Base-by-base conservation (phyloP, 2,329 filamentous ascomycete genomes). In the Raffaelea ambrosiae region DNA sequence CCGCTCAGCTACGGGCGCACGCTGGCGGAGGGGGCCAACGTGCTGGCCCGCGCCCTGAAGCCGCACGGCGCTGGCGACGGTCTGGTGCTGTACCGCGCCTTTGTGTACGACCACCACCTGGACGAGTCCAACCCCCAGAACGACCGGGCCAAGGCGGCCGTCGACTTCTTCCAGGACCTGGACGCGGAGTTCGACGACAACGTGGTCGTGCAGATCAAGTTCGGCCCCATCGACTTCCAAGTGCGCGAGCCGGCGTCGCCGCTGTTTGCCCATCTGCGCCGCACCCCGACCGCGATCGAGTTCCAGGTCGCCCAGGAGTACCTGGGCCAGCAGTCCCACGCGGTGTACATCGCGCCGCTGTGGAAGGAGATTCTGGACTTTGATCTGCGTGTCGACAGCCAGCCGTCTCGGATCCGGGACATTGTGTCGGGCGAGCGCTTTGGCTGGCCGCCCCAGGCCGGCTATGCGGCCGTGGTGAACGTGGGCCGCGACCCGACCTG, bases 171-270 rank as follows among this genome's bases (percentile, higher is more conserved):
- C 60, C 67, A 76, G n/a, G 68, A 70, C 1, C 70, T 86, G 0
- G 83, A 87, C 56, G 75, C 71, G 4, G 61, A 80, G 50, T 87
- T 87, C 48, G 78, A 83, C 20, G 77, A 82, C 41, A 87, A 87
- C 42, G 82, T 86, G 0, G 71, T 87, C 0, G 71, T 87, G 3
- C 83, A 88, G 58, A 81, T 87, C 62, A 88, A 87, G 61, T 85
- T 83, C 52, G 83, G 84, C 0, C 82, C 83, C 0, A 86, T 86
- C 50, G 83, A 87, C 58, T 86, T 87, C 61, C 83, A 86, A 56
- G 79, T 86, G 11, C 75, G 83, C 33, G 83, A 86, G 59, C 78
- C 83, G 1, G 63, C 72, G 1, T 84, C 77, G 4, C 83, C 84
- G 0, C 63, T 88, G 1, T 85, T 87, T 52, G 72, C 72, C 1